A percentile compares a stretch with the other conserved stretches of the same genome.
Conservation (phyloP, 2,329 filamentous ascomycete genomes). For the Colletotrichum lentis region DNA sequence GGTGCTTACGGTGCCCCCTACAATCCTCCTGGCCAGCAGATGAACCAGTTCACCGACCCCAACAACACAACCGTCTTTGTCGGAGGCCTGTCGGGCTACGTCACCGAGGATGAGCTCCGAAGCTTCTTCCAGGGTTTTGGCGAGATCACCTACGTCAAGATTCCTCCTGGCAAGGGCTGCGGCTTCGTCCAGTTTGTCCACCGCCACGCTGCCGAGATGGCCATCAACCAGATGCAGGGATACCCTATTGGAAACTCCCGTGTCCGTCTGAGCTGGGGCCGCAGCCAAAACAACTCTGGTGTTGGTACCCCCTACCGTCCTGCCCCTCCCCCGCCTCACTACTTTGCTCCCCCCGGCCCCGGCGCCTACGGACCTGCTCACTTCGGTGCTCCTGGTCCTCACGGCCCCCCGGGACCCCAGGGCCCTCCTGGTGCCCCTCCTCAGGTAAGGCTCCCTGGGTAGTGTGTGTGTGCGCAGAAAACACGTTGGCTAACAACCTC, state of each 20-base stretch:
- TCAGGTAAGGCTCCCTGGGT: constrained; percentile 23
- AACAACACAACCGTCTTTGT: constrained; percentile 99
- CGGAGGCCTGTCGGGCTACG: constrained; percentile 94
- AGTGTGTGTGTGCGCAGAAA: not conserved
- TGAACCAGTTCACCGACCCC: constrained; percentile 99
- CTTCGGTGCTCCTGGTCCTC: constrained; percentile 58
- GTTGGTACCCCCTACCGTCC: constrained; percentile 97
- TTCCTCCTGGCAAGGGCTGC: constrained; percentile 97
- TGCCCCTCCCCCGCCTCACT: constrained; percentile 73
- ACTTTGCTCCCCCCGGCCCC: constrained; percentile 53
- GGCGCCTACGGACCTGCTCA: constrained; percentile 57
- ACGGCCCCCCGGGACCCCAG: constrained; percentile 51
- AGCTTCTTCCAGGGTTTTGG: constrained; percentile 99
- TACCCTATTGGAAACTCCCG: constrained; percentile 99
- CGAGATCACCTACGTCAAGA: constrained; percentile 99
- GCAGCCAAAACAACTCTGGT: constrained; percentile 98
- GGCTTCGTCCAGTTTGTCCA: constrained; percentile 99
- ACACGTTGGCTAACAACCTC: constrained; percentile 5
- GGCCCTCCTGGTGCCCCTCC: constrained; percentile 50
- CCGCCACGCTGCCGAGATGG: constrained; percentile 98
- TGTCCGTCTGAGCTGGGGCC: constrained; percentile 96
- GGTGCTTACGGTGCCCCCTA: constrained; percentile 35
- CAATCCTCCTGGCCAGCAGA: constrained; percentile 52
- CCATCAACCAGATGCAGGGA: constrained; percentile 99
- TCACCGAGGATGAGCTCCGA: constrained; percentile 98